Evolutionary conservation across 2,329 filamentous ascomycete genomes (phyloP).

Genomic region (Fusarium lyarnte): DNA sequence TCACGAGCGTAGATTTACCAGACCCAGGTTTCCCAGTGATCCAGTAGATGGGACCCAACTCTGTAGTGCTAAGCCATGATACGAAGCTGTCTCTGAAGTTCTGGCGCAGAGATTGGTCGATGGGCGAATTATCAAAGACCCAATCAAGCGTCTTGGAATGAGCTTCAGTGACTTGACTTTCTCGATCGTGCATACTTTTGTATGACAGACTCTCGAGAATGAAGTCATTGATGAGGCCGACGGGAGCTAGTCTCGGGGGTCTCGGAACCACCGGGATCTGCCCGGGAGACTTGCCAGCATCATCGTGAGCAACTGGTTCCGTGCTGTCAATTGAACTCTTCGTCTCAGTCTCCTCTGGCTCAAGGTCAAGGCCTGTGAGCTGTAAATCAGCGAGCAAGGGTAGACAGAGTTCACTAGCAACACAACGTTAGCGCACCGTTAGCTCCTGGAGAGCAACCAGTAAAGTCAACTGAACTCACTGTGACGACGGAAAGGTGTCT

Average conservation of each 20-base stretch:
- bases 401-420: neutral
- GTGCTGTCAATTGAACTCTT: neutral
- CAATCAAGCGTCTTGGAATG: conserved; percentile 50
- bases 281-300: neutral
- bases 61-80: neutral
- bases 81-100: neutral
- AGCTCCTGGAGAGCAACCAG: neutral
- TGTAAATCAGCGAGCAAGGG: neutral
- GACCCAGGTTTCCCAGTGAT: conserved; percentile 48
- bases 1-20: conserved; percentile 59
- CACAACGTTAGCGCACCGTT: neutral
- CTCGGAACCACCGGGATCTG: neutral
- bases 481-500: neutral
- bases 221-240: conserved; percentile 44
- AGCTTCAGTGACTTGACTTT: conserved; percentile 45
- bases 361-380: neutral
- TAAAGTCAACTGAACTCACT: conserved; percentile 7
- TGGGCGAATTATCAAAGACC: conserved; percentile 43
- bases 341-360: neutral
- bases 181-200: conserved; percentile 46
- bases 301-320: neutral
- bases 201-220: conserved; percentile 46
- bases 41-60: neutral
- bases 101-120: neutral
- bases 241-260: conserved; percentile 15